Evolutionary conservation across 352 stramenopile species (phyloP).

Genomic region (Phytophthora pinifolia): DNA sequence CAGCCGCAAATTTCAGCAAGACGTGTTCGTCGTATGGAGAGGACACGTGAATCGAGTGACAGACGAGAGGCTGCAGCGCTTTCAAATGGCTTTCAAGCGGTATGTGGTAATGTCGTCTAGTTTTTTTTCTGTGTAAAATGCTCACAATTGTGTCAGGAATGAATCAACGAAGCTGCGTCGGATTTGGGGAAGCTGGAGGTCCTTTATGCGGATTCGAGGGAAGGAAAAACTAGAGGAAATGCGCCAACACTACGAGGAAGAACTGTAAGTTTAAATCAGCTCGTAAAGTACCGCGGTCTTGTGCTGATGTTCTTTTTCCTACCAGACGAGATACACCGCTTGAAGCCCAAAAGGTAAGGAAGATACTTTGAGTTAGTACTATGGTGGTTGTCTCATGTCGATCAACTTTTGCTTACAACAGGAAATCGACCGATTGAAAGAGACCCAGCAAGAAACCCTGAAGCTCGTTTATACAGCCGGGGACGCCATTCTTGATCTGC

Average conservation of each 20-base stretch:
- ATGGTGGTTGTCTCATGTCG: background rate
- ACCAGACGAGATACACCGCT: constrained; percentile 45
- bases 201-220: constrained; percentile 46
- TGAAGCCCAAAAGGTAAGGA: constrained; percentile 37
- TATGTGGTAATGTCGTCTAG: constrained; percentile 11
- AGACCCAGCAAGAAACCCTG: constrained; percentile 50
- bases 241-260: constrained; percentile 55
- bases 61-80: constrained; percentile 66
- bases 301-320: background rate
- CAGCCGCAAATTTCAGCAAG: constrained; percentile 39
- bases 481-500: constrained; percentile 56
- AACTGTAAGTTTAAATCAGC: constrained; percentile 36
- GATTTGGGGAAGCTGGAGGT: constrained; percentile 52
- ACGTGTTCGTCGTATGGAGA: constrained; percentile 63
- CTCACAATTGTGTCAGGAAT: constrained; percentile 34
- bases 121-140: background rate
- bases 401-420: constrained; percentile 8
- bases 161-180: constrained; percentile 45
- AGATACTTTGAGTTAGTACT: too few relatives aligned
- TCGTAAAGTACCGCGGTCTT: constrained; percentile 1
- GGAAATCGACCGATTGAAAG: constrained; percentile 65
- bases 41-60: constrained; percentile 47
- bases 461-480: constrained; percentile 64
- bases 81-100: constrained; percentile 51
- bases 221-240: constrained; percentile 61